Evolutionary conservation across 2,329 filamentous ascomycete species (phyloP).

Genomic region (Cercospora sp.): DNA sequence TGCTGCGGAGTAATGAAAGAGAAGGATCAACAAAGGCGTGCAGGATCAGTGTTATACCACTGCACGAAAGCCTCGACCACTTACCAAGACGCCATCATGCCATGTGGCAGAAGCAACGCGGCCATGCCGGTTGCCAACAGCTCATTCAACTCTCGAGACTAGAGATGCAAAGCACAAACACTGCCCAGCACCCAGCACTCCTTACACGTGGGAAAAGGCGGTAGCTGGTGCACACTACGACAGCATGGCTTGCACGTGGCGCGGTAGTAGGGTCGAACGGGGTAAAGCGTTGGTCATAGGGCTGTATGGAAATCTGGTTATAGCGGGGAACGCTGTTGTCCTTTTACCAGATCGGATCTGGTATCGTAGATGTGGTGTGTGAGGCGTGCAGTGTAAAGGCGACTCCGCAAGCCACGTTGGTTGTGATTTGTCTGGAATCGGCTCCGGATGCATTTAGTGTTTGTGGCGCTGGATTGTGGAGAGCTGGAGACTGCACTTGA

Average conservation of each 20-base stretch:
- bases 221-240: not conserved
- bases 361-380: constrained; percentile 3
- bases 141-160: not conserved
- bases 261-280: not conserved
- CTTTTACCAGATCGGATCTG: constrained; percentile 7
- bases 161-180: not conserved
- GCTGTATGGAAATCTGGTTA: constrained; percentile 9
- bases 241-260: constrained; percentile 11
- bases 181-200: not conserved
- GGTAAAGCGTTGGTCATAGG: constrained; percentile 4
- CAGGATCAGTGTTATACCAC: not conserved
- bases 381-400: constrained; percentile 16
- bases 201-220: not conserved
- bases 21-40: not conserved
- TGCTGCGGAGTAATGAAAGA: not conserved
- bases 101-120: constrained; percentile 5
- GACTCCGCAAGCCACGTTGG: constrained; percentile 16
- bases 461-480: constrained; percentile 7
- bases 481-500: not conserved
- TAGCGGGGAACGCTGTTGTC: not conserved
- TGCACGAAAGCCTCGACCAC: not conserved
- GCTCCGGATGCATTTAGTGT: not conserved
- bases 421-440: constrained; percentile 7
- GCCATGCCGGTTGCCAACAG: not conserved
- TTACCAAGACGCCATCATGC: not conserved